These are phyloP conservation scores for Globomyces sp. DNA, from an alignment of 371 early-diverging fungal genomes.

Conservation along the genomic window DNA sequence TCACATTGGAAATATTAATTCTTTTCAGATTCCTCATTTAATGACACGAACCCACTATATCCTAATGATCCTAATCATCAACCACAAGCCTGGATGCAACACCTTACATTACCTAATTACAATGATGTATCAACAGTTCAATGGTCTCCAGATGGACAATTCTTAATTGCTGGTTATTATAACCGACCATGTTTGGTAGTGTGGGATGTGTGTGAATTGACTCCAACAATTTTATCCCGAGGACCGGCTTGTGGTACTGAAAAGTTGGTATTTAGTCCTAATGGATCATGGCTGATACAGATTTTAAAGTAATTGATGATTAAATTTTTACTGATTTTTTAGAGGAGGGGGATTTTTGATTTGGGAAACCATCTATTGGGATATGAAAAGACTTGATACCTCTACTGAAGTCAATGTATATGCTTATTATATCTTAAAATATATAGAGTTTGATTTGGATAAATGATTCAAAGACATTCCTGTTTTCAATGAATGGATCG, in stretches of 20 bases:
- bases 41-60: no score
- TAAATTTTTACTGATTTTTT: no score
- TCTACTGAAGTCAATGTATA: not conserved
- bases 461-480: not conserved
- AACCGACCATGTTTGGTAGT: not conserved
- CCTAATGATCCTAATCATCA: no score
- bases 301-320: not conserved
- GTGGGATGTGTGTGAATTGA: not conserved
- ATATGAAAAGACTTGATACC: not conserved
- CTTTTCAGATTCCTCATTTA: no score
- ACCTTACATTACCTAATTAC: not conserved
- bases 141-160: not conserved
- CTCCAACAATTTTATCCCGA: not conserved
- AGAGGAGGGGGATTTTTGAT: not conserved
- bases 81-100: constrained; percentile 2
- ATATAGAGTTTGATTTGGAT: constrained; percentile 1
- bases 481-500: not conserved
- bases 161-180: constrained; percentile 2
- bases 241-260: not conserved
- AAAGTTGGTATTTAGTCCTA: not conserved
- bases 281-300: not conserved
- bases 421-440: no score
- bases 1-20: no score
- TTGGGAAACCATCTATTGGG: constrained; percentile 5
- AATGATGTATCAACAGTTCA: not conserved